Evolutionary conservation across 1,139 yeast species (phyloP), one percentile per base, ranked within the genome.

Genomic region (Pichia sp.): DNA sequence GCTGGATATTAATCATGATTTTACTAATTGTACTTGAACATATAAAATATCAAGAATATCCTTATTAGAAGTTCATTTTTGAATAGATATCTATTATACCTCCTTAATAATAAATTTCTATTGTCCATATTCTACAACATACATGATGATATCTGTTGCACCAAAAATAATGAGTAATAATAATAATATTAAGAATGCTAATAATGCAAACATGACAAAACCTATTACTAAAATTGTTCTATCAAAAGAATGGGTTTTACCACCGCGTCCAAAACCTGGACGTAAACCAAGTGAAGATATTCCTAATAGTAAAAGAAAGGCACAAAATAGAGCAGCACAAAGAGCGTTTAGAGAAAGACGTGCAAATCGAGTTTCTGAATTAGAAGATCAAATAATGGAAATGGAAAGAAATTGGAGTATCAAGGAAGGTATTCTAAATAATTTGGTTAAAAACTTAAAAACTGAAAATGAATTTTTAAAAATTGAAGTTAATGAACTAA

Each of bases 301-400:
- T 0, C 87, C 87, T 0, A 85, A 86, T 1, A 78, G 84, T 44
- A 87, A 87, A 64, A 73, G 96, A 53, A 89, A 90, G 69, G 96
- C 96, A 0, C 97, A 91, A 70, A 91, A 91, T 66, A 75, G 98
- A 55, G 96, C 96, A 29, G 98, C 98, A 3, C 98, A 90, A 70
- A 70, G 98, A 52, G 97, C 97, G 0, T 91, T 90, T 70, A 70
- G 96, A 56, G 89, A 88, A 67, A 72, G 95, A 60, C 69, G 95
- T 61, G 96, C 95, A 22, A 83, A 80, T 44, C 66, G 78, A 49
- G 80, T 81, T 4, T 69, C 73, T 13, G 82, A 78, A 55, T 67
- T 82, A 42, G 84, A 81, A 60, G 76, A 68, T 11, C 74, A 78
- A 62, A 69, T 83, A 30, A 71, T 79, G 64, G 85, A 81, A 58